Evolutionary conservation across 371 early-diverging fungal genomes (phyloP).

Genomic region (Mucor indicus): DNA sequence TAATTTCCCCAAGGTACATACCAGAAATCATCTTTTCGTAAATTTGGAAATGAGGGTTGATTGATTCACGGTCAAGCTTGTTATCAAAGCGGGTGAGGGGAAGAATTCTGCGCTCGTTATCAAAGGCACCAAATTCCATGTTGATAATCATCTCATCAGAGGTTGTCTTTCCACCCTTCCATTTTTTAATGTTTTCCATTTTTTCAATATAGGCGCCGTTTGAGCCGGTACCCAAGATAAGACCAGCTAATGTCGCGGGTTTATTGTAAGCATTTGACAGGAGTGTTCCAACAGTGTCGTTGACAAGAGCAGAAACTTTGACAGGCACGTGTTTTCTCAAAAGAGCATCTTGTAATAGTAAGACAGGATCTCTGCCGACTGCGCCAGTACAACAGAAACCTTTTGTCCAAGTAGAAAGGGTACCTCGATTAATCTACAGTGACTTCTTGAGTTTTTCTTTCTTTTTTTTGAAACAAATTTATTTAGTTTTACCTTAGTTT

Average conservation of each 20-base stretch:
- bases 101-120: constrained; percentile 72
- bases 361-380: constrained; percentile 86
- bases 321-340: constrained; percentile 70
- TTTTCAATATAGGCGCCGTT: constrained; percentile 94
- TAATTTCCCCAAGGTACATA: constrained; percentile 94
- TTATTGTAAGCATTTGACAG: constrained; percentile 83
- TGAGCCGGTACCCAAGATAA: constrained; percentile 95
- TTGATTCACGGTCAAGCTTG: constrained; percentile 78
- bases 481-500: constrained; percentile 51
- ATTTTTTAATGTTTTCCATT: constrained; percentile 71
- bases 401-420: constrained; percentile 89
- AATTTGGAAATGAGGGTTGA: constrained; percentile 77
- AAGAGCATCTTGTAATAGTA: constrained; percentile 82
- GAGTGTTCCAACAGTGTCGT: constrained; percentile 95
- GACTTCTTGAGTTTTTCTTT: background rate
- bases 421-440: constrained; percentile 65
- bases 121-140: constrained; percentile 91
- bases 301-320: constrained; percentile 85
- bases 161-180: constrained; percentile 48
- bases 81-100: constrained; percentile 85
- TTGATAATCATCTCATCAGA: constrained; percentile 85
- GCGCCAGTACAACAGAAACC: constrained; percentile 82
- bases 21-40: constrained; percentile 96
- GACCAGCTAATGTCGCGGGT: constrained; percentile 81
- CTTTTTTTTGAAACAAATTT: background rate